Evolutionary conservation across 176 grass and related monocot genomes (phyloP).

Genomic region (Avena eriantha): DNA sequence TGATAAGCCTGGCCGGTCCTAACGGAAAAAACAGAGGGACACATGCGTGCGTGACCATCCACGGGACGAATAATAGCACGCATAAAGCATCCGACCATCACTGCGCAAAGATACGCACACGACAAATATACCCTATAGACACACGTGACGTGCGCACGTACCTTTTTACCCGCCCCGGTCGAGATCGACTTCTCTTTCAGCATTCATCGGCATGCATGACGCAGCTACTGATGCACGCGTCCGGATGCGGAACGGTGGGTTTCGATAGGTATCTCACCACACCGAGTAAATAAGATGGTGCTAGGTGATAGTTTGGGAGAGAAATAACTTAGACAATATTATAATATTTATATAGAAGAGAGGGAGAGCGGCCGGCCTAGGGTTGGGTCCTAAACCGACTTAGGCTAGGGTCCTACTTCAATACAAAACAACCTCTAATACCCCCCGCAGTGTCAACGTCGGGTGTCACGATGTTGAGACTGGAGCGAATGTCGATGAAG

Average conservation of each 20-base stretch:
- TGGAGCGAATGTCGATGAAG: no score
- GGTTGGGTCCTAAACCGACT: no score
- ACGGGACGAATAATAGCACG: neutral
- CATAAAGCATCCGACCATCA: neutral
- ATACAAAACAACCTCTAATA: no score
- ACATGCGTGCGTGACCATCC: neutral
- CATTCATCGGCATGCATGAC: neutral
- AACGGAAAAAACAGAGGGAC: slow-evolving; percentile 5
- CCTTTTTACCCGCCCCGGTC: neutral
- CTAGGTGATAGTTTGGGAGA: no score
- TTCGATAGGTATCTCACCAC: neutral
- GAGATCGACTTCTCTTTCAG: neutral
- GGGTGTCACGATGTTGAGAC: no score
- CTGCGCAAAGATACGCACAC: neutral
- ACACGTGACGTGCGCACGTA: slow-evolving; percentile 3
- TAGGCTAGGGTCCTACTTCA: no score
- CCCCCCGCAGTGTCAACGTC: no score
- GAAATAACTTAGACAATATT: no score
- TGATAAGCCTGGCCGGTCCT: slow-evolving; percentile 8
- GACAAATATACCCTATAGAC: neutral
- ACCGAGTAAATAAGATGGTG: neutral
- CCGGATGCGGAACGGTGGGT: neutral
- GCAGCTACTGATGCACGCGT: neutral
- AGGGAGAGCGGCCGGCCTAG: no score
- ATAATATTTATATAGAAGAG: no score